Percentiles rank a stretch among this genome's conserved stretches.
Conservation (phyloP, 1,139 yeast species). For the Blastobotrys buckinghamii region DNA sequence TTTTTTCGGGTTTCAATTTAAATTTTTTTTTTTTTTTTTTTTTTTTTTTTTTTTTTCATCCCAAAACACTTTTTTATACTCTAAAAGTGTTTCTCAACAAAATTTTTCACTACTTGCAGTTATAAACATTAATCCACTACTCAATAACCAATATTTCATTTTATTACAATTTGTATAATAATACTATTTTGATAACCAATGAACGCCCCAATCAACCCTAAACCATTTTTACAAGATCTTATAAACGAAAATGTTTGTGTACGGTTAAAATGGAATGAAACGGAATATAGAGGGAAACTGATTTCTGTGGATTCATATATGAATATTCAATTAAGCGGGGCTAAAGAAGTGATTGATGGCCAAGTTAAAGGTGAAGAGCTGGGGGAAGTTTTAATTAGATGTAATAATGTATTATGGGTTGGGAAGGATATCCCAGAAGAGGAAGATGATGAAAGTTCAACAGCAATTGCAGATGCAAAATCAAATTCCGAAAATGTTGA, state of each 20-base stretch:
- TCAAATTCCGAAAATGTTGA: constrained; percentile 1
- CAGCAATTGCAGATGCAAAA: no score
- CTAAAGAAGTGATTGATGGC: constrained; percentile 56
- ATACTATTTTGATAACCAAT: neutral
- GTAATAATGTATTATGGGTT: constrained; percentile 42
- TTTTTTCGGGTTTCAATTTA: neutral
- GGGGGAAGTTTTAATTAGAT: constrained; percentile 61
- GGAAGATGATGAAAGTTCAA: neutral
- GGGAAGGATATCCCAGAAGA: constrained; percentile 20
- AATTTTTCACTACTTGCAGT: neutral
- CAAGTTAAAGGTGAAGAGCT: constrained; percentile 49
- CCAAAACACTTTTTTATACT: neutral
- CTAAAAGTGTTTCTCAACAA: neutral
- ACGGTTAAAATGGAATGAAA: constrained; percentile 85
- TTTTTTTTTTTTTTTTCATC: neutral
- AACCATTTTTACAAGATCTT: constrained; percentile 77
- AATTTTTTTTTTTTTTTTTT: neutral
- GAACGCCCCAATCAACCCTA: constrained; percentile 82
- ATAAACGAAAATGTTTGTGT: constrained; percentile 68
- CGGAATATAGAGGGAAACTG: constrained; percentile 83
- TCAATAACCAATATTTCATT: no score
- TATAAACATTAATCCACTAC: no score
- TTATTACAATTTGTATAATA: no score
- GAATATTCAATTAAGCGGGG: constrained; percentile 73
- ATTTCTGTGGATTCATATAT: constrained; percentile 86